Evolutionary conservation across 164 flowering plant species (phyloP), one percentile per base, ranked within the genome.

Genomic region (Euptelea pleiosperma): DNA sequence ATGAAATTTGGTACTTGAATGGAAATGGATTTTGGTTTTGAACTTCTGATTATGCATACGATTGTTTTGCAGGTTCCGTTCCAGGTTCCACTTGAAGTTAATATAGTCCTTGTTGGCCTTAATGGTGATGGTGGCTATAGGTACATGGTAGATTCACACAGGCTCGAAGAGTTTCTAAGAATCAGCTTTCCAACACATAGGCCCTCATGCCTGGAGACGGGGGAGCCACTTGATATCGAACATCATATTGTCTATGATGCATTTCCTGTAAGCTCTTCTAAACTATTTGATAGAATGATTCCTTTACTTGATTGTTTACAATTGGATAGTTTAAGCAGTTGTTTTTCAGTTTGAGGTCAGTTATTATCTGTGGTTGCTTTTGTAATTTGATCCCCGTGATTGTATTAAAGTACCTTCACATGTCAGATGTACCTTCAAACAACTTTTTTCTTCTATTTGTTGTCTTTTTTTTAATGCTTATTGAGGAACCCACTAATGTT

Each of bases 31-130:
- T 34, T 30, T 55, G 35, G 16, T 8, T 34, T 15, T 14, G 12
- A 28, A 40, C 22, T 11, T 55, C 28, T 61, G 9, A 30, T 52
- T 25, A 37, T 54, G 60, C 37, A 18, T 55, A 15, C 33, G n/a
- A 35, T 19, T 53, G 16, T 34, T 19, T 14, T 73, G 75, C 81
- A 90, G 98, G 99, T 94, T 54, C 99, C 99, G 0, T 91, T 94
- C 58, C 92, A 85, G 79, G 99, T 94, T 37, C 99, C 99, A n/a
- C 82, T 94, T 36, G 99, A 93, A 78, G 86, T 94, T 22, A 94
- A 91, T 61, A 64, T 94, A 7, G 91, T 91, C 8, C 85, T 88
- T 6, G 60, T 91, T 61, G 99, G 99, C 53, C 74, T 94, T 52
- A 84, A 60, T 74, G 87, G 82, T 15, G 96, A 94, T 70, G 99